Evolutionary conservation across 352 stramenopile genomes (phyloP).

Genomic region (Phytophthora foliorum): DNA sequence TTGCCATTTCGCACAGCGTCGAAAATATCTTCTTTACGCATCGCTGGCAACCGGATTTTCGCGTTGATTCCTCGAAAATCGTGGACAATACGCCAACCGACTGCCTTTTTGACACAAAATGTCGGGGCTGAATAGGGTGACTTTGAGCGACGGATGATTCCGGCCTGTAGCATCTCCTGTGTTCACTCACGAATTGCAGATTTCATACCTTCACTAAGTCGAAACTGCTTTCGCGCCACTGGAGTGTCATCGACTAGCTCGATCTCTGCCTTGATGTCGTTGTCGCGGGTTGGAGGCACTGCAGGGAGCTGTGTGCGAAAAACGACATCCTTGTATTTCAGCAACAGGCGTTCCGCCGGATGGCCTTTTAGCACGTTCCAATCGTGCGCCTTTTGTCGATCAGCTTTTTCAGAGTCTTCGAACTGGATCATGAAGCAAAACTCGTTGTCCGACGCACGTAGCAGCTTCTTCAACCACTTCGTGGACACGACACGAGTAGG

Average conservation of each 20-base stretch:
- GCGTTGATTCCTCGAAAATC: constrained; percentile 11
- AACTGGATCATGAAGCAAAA: constrained; percentile 21
- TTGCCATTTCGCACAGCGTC: neutral
- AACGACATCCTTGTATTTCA: constrained; percentile 3
- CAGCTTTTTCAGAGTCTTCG: neutral
- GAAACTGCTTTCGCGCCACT: neutral
- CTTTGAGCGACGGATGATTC: constrained; percentile 1
- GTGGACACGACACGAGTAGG: neutral
- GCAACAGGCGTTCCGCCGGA: neutral
- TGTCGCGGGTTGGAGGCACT: neutral
- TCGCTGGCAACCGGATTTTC: neutral
- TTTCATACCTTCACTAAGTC: constrained; percentile 9
- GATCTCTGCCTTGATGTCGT: constrained; percentile 2
- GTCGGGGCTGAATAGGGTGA: neutral
- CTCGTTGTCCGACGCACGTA: neutral
- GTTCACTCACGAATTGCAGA: neutral
- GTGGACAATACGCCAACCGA: constrained; percentile 1
- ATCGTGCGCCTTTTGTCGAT: neutral
- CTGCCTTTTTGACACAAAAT: constrained; percentile 8
- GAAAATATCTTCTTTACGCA: constrained; percentile 13
- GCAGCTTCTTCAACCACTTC: constrained; percentile 7
- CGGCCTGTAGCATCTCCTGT: neutral
- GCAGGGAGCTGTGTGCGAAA: neutral
- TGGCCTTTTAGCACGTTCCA: neutral
- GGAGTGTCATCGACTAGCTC: constrained; percentile 1